Percentiles rank a stretch among this genome's conserved stretches.
Conservation (phyloP, 1,284 basidiomycete species). For the Trametes polyzona region DNA sequence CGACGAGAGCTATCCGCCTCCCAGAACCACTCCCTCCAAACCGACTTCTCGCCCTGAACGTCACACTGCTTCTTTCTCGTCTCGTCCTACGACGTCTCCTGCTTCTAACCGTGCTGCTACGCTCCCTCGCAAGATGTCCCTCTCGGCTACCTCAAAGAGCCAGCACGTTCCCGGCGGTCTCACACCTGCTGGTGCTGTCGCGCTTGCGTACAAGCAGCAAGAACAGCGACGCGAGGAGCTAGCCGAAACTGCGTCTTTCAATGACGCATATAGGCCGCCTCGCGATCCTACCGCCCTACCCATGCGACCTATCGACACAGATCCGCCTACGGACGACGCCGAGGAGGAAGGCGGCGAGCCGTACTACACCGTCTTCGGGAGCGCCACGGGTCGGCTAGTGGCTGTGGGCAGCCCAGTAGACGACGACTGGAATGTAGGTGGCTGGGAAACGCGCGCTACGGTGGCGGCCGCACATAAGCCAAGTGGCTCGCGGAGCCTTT, state of each 20-base stretch:
- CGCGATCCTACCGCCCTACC: neutral
- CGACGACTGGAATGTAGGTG: constrained; percentile 28
- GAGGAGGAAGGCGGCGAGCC: constrained; percentile 38
- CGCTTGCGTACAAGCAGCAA: constrained; percentile 61
- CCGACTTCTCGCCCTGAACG: neutral
- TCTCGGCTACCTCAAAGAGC: neutral
- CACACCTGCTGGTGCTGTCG: constrained; percentile 62
- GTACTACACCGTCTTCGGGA: constrained; percentile 59
- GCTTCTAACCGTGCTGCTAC: constrained; percentile 6
- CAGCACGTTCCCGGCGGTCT: constrained; percentile 34
- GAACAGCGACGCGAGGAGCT: constrained; percentile 41
- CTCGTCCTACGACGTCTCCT: constrained; percentile 14
- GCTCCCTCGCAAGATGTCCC: constrained; percentile 8
- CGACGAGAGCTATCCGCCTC: constrained; percentile 5
- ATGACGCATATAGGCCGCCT: constrained; percentile 21
- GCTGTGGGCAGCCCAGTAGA: constrained; percentile 50
- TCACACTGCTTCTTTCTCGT: constrained; percentile 1
- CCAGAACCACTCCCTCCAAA: constrained; percentile 3
- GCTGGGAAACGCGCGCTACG: constrained; percentile 14
- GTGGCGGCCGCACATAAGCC: constrained; percentile 7
- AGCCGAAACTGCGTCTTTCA: constrained; percentile 30
- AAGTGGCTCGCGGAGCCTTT: constrained; percentile 36
- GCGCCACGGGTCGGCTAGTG: constrained; percentile 46
- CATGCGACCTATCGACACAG: neutral
- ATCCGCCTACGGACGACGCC: constrained; percentile 13